These are phyloP conservation scores for Populus deltoides DNA, from an alignment of 345 rosid genomes.

Conservation along the genomic window DNA sequence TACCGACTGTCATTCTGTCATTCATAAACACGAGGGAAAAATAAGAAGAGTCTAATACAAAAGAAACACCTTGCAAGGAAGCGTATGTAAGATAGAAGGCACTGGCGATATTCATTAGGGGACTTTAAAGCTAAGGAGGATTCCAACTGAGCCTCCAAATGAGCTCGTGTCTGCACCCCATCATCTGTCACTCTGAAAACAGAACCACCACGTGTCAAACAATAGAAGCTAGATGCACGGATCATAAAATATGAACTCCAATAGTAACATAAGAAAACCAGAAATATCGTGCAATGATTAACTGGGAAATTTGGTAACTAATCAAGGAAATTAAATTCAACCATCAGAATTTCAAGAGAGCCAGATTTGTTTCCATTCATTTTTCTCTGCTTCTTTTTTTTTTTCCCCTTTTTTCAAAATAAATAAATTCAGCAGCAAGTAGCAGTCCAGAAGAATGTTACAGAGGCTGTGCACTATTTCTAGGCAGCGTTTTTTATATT, in stretches of 20 bases:
- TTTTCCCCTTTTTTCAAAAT: not conserved
- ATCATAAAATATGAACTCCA: not conserved
- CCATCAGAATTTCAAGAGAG: not conserved
- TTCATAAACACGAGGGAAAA: not conserved
- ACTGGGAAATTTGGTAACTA: not conserved
- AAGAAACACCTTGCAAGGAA: conserved; percentile 72
- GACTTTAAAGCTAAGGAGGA: conserved; percentile 84
- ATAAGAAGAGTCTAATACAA: not conserved
- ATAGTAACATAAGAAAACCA: not conserved
- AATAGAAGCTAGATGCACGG: not conserved
- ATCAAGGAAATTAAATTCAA: conserved; percentile 8
- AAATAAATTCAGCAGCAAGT: not conserved
- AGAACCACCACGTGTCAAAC: conserved; percentile 12
- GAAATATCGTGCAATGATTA: not conserved
- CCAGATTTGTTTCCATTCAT: not conserved
- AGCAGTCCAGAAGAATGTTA: not conserved
- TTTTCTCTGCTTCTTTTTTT: not conserved
- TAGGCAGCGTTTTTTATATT: not conserved
- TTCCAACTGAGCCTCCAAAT: conserved; percentile 93
- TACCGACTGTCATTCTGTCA: not conserved
- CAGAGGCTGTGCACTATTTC: not conserved
- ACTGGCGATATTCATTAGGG: conserved; percentile 83
- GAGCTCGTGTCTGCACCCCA: conserved; percentile 93
- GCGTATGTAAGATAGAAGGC: conserved; percentile 88
- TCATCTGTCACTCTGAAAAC: conserved; percentile 82